Evolutionary conservation across 192 early-diverging fungal species (phyloP).

Genomic region (Coemansia sp.): DNA sequence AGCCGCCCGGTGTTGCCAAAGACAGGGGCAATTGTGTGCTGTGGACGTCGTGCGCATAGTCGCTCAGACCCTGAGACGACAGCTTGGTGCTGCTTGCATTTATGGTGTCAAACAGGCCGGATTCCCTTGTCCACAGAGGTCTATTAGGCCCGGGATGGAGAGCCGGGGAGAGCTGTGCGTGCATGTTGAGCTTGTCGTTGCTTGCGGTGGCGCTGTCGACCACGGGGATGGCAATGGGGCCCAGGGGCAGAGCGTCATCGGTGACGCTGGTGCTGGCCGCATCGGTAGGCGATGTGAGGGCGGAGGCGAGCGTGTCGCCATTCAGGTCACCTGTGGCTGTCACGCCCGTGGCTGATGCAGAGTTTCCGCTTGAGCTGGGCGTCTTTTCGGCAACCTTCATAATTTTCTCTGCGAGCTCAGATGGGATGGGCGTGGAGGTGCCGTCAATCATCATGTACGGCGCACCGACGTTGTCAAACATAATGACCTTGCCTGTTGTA

Average conservation of each 20-base stretch:
- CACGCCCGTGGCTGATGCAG: not conserved
- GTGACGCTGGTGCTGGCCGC: not conserved
- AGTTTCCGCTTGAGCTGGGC: not conserved
- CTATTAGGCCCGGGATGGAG: constrained; percentile 2
- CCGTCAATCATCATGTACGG: constrained; percentile 37
- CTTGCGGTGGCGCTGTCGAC: constrained; percentile 12
- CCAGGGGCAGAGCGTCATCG: constrained; percentile 6
- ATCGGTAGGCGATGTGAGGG: not conserved
- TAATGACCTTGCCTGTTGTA: constrained; percentile 22
- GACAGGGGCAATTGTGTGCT: not conserved
- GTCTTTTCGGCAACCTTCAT: constrained; percentile 26
- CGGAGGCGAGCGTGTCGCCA: not conserved
- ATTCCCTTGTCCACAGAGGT: not conserved
- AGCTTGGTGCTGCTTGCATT: not conserved
- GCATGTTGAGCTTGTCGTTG: not conserved
- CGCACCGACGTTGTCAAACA: constrained; percentile 39
- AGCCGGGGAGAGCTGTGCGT: not conserved
- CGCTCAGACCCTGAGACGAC: not conserved
- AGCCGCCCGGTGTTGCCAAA: constrained; percentile 7
- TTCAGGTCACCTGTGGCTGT: not conserved
- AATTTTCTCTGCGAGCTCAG: constrained; percentile 35
- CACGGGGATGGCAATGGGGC: constrained; percentile 29
- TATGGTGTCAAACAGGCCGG: constrained; percentile 24
- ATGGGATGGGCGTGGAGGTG: constrained; percentile 20
- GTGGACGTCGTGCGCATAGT: not conserved